Evolutionary conservation across 176 grass and related monocot species (phyloP).

Genomic region (Carex pumila): DNA sequence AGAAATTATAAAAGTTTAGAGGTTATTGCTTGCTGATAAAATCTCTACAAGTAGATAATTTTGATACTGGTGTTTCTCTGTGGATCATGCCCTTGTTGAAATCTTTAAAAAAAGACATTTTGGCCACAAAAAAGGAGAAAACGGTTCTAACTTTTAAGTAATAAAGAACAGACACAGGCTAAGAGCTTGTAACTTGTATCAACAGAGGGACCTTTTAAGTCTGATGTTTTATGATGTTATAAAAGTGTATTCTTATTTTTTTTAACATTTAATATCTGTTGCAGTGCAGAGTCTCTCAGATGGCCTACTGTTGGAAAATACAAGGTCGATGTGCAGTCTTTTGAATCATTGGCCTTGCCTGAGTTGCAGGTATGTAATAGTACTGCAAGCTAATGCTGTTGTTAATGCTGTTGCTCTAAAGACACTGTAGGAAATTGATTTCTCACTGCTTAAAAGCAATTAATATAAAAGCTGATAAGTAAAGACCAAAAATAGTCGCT

Average conservation of each 20-base stretch:
- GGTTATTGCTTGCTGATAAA: not conserved
- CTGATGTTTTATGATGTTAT: not conserved
- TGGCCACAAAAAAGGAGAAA: not conserved
- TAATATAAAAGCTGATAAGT: not conserved
- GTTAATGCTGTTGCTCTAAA: not conserved
- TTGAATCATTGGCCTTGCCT: slow-evolving; percentile 80
- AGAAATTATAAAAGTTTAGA: not conserved
- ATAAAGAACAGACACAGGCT: not conserved
- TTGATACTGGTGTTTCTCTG: not conserved
- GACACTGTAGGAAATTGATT: not conserved
- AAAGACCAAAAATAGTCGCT: not conserved
- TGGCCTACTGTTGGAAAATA: slow-evolving; percentile 92
- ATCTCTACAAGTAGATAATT: not conserved
- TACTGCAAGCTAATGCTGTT: not conserved
- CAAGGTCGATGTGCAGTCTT: slow-evolving; percentile 77
- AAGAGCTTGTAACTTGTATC: not conserved
- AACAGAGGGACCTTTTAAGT: not conserved
- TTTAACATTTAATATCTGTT: not conserved
- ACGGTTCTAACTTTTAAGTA: not conserved
- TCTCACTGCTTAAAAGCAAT: not conserved
- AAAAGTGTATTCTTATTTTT: not conserved
- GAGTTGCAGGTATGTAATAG: slow-evolving; percentile 50
- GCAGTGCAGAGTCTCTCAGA: slow-evolving; percentile 55
- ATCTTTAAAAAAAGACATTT: not conserved
- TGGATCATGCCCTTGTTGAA: not conserved